Conservation (phyloP, 495 filamentous ascomycete genomes). For the Usnea hakonensis region DNA sequence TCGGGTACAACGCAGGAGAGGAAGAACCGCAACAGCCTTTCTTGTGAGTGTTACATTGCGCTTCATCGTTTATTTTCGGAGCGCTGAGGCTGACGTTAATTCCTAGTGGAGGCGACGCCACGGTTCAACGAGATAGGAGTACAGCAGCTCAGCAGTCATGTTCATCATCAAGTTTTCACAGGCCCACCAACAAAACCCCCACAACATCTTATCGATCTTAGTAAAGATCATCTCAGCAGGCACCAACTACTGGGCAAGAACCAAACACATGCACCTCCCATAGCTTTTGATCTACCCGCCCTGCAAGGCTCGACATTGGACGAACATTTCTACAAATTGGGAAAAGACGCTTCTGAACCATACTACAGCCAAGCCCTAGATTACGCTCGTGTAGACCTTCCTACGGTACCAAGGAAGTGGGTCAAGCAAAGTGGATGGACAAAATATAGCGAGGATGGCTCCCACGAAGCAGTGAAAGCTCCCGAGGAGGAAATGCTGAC, state of each 20-base stretch:
- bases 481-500: slow-evolving; percentile 75
- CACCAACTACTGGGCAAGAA: slow-evolving; percentile 91
- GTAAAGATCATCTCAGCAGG: slow-evolving; percentile 71
- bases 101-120: slow-evolving; percentile 47
- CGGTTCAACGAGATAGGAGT: slow-evolving; percentile 90
- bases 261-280: slow-evolving; percentile 61
- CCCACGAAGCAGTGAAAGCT: slow-evolving; percentile 58
- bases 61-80: not conserved
- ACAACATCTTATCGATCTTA: slow-evolving; percentile 64
- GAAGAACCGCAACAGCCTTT: slow-evolving; percentile 27
- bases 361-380: slow-evolving; percentile 67
- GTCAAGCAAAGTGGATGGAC: slow-evolving; percentile 82
- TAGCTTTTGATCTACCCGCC: slow-evolving; percentile 75
- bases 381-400: slow-evolving; percentile 58
- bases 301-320: slow-evolving; percentile 78
- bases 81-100: slow-evolving; percentile 6
- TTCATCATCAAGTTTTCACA: slow-evolving; percentile 80
- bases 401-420: slow-evolving; percentile 75
- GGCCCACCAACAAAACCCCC: slow-evolving; percentile 49
- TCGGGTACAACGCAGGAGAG: slow-evolving; percentile 20
- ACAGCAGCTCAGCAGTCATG: slow-evolving; percentile 77
- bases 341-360: slow-evolving; percentile 82
- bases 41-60: slow-evolving; percentile 34
- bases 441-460: slow-evolving; percentile 73
- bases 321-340: slow-evolving; percentile 91